Conservation (phyloP, 2,329 filamentous ascomycete species). For the Parastagonospora nodorum region DNA sequence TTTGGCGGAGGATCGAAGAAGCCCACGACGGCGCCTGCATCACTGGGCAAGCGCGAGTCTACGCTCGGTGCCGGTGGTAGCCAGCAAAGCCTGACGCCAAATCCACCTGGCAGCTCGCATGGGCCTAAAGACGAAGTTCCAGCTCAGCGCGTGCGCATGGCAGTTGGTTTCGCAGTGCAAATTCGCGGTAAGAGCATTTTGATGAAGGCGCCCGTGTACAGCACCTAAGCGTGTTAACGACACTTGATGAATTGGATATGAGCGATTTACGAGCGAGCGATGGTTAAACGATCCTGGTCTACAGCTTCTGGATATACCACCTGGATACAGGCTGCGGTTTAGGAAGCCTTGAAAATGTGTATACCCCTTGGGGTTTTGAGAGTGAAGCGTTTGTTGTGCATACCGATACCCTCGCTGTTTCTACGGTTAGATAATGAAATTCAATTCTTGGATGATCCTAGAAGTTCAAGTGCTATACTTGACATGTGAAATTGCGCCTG, state of each 20-base stretch:
- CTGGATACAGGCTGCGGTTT: slow-evolving; percentile 7
- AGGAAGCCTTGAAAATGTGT: slow-evolving; percentile 20
- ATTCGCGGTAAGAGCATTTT: slow-evolving; percentile 56
- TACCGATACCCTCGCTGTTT: slow-evolving; percentile 44
- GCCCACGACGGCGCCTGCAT: slow-evolving; percentile 31
- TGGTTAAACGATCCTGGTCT: not conserved
- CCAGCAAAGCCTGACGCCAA: slow-evolving; percentile 41
- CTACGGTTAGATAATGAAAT: slow-evolving; percentile 24
- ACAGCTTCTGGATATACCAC: slow-evolving; percentile 15
- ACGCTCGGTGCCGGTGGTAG: slow-evolving; percentile 45
- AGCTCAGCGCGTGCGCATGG: slow-evolving; percentile 53
- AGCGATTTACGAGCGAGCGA: slow-evolving; percentile 13
- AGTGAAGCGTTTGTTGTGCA: slow-evolving; percentile 24
- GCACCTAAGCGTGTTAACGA: slow-evolving; percentile 28
- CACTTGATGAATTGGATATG: slow-evolving; percentile 13
- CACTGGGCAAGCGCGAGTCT: slow-evolving; percentile 48
- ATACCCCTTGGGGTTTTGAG: slow-evolving; percentile 13
- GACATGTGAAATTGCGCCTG: not conserved
- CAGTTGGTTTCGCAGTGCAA: slow-evolving; percentile 54
- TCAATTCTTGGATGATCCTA: not conserved
- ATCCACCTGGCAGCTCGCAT: slow-evolving; percentile 48
- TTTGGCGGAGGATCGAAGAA: slow-evolving; percentile 49
- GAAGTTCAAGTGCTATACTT: not conserved
- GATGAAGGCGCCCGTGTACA: slow-evolving; percentile 56
- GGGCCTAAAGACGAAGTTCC: slow-evolving; percentile 47